Conservation (phyloP, 768 basidiomycete species). For the Suillus hirtellus region DNA sequence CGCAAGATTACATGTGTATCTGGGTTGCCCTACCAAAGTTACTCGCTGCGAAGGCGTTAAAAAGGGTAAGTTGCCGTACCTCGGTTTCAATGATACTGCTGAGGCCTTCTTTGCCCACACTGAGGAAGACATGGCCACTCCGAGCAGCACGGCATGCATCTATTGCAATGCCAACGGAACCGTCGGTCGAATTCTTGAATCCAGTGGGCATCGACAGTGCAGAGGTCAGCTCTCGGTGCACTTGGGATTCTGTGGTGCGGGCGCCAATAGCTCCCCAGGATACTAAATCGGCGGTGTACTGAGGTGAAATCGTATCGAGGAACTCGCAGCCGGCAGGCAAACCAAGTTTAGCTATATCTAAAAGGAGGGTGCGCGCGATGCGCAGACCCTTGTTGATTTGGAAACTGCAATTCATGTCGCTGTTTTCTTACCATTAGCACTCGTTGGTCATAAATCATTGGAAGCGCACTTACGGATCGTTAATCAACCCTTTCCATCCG, state of each 20-base stretch:
- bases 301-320: conserved; percentile 73
- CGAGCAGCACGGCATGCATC: conserved; percentile 95
- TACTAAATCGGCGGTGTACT: conserved; percentile 92
- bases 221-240: conserved; percentile 85
- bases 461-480: conserved; percentile 61
- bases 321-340: conserved; percentile 97
- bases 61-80: conserved; percentile 37
- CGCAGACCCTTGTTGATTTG: conserved; percentile 97
- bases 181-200: conserved; percentile 99
- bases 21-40: conserved; percentile 67
- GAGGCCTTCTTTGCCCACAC: conserved; percentile 94
- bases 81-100: conserved; percentile 95
- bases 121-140: conserved; percentile 91
- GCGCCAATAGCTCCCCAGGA: conserved; percentile 98
- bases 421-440: conserved; percentile 6
- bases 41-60: neutral
- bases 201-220: conserved; percentile 95
- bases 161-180: conserved; percentile 85
- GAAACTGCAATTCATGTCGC: conserved; percentile 86
- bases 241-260: conserved; percentile 89
- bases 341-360: conserved; percentile 89
- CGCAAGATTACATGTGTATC: conserved; percentile 94
- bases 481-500: conserved; percentile 99
- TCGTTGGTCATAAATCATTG: neutral
- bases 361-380: conserved; percentile 79